phyloP scores from a whole-genome alignment of 2,329 filamentous ascomycete genomes.

The Fusarium longipes region DNA sequence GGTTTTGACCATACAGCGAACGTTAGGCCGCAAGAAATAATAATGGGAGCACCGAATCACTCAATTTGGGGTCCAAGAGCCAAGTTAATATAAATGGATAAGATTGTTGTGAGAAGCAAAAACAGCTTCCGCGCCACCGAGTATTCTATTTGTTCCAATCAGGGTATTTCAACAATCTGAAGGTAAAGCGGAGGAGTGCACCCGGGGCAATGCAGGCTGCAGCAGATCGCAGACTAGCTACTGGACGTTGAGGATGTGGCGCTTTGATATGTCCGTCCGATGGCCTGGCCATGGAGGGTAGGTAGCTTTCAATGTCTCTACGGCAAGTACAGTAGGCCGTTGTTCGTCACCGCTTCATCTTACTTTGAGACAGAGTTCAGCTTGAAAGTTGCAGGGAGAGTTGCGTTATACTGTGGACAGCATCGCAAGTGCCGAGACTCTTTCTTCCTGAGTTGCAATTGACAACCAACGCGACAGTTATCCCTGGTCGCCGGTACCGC shows the following conservation, averaged over 20 bases:
- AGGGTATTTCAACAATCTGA: constrained; percentile 19
- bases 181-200: constrained; percentile 20
- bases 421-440: constrained; percentile 14
- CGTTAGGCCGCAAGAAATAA: background rate
- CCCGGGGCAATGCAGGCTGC: constrained; percentile 16
- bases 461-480: background rate
- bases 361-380: constrained; percentile 6
- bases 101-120: constrained; percentile 26
- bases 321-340: background rate
- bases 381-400: constrained; percentile 4
- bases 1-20: background rate
- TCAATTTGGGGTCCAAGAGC: background rate
- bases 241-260: constrained; percentile 32
- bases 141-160: constrained; percentile 14
- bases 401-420: background rate
- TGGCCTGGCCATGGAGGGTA: constrained; percentile 20
- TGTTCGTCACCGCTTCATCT: constrained; percentile 10
- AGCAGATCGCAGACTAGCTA: constrained; percentile 29
- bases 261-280: constrained; percentile 18
- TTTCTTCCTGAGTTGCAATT: constrained; percentile 1
- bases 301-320: constrained; percentile 5
- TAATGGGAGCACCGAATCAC: background rate
- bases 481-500: background rate
- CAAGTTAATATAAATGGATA: background rate
- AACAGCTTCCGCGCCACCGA: constrained; percentile 9